Base-by-base conservation (phyloP, 352 stramenopile species). In the Phytophthora agathidicida region DNA sequence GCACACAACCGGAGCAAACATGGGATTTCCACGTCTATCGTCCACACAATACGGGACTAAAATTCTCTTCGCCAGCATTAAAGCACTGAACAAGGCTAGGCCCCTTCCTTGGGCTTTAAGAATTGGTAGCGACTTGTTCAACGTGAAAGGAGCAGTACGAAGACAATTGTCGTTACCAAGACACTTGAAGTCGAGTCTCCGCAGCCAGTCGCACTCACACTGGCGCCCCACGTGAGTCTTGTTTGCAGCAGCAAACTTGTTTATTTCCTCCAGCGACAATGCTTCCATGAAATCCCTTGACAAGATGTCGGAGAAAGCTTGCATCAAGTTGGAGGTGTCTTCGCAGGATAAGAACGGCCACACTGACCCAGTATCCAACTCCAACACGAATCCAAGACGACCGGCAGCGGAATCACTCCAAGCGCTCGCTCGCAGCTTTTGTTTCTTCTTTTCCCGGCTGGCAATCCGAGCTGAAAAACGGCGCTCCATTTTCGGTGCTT, bases 171-270 rank as follows among this genome's bases (percentile, higher is more conserved):
- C 27, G 3, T 35, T 19, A 9, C 16, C 16, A 45, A 9, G 19
- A 45, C 19, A 31, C 16, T 23, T 16, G 24, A 60, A 64, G 10
- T 61, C 41, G 14, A 55, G 50, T 4, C 20, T 37, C 46, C 33
- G 23, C 24, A 66, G 54, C 57, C 57, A 66, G 57, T 66, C 57
- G 31, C 57, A 66, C 5, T 7, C 13, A 19, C 57, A 60, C 11
- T 39, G n/a, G 1, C 23, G 26, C 13, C 57, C 57, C 8, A 66
- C 11, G 19, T 60, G 48, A 1, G 35, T 60, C 13, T 48, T 32
- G 24, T 55, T 54, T 16, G 45, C 47, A 1, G 30, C 23, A 2
- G 35, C 32, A 23, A 67, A 60, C 16, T 41, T 9, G 19, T 61
- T 20, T 13, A 67, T 24, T 7, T n/a, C 9, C n/a, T 33, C 55